phyloP scores from a whole-genome alignment of 495 filamentous ascomycete species.

The Tuber calosporum region DNA sequence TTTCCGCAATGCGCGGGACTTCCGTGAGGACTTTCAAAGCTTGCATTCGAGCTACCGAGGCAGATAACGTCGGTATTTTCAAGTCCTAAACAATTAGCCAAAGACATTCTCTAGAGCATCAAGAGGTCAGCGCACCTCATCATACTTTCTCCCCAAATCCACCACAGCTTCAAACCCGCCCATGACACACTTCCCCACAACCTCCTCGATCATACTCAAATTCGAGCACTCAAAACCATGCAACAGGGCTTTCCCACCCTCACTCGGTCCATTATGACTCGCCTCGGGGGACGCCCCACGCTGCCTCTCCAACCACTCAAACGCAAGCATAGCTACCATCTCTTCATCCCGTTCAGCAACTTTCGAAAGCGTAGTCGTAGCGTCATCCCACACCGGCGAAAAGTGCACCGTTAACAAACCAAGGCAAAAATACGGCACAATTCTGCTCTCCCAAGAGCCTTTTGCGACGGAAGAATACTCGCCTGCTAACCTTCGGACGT shows the following conservation, averaged over 20 bases:
- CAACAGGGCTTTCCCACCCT: slow-evolving; percentile 47
- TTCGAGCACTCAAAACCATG: slow-evolving; percentile 70
- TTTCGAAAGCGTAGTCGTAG: slow-evolving; percentile 62
- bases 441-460: slow-evolving; percentile 58
- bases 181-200: slow-evolving; percentile 44
- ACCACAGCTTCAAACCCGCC: slow-evolving; percentile 45
- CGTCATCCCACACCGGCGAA: slow-evolving; percentile 77
- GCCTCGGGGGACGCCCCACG: slow-evolving; percentile 1
- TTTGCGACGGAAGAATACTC: slow-evolving; percentile 51
- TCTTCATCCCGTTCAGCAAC: slow-evolving; percentile 71
- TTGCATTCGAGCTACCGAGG: slow-evolving; percentile 55
- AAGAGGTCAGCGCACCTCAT: slow-evolving; percentile 43
- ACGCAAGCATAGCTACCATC: slow-evolving; percentile 62
- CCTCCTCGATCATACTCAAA: slow-evolving; percentile 52
- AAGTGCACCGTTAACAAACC: slow-evolving; percentile 69
- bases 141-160: slow-evolving; percentile 50
- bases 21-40: slow-evolving; percentile 71
- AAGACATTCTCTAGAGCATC: slow-evolving; percentile 32
- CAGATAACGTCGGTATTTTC: slow-evolving; percentile 43
- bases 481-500: slow-evolving; percentile 67
- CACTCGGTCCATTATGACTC: slow-evolving; percentile 5
- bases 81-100: slow-evolving; percentile 41
- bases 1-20: slow-evolving; percentile 71
- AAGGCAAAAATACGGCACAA: slow-evolving; percentile 78
- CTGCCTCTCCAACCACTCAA: slow-evolving; percentile 59